phyloP scores from a whole-genome alignment of 75 land plant species.

The Cryptomeria japonica region DNA sequence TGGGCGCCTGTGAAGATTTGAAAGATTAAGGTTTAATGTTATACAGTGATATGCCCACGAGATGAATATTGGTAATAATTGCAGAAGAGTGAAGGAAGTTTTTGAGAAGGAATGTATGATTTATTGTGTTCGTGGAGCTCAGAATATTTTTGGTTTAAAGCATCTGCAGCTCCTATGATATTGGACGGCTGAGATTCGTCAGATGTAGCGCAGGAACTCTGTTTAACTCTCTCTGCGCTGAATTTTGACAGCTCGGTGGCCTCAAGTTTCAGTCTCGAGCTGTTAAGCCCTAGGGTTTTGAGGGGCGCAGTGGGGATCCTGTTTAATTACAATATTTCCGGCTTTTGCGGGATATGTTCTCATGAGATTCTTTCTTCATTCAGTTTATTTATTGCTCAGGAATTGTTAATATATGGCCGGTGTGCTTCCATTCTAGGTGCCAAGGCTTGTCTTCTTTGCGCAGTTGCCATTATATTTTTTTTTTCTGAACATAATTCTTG shows the following conservation, averaged over 20 bases:
- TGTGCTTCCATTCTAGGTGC: not conserved
- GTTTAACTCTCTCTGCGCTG: not conserved
- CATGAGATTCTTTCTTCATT: not conserved
- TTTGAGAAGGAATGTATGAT: not conserved
- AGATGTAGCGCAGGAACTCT: not conserved
- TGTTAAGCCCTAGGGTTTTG: not conserved
- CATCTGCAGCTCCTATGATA: not conserved
- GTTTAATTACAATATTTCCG: not conserved
- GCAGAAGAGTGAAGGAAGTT: not conserved
- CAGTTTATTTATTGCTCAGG: not conserved
- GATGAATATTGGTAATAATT: not conserved
- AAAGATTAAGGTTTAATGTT: not conserved
- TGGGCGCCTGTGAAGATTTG: not conserved
- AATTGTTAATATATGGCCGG: not conserved
- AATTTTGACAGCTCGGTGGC: not conserved
- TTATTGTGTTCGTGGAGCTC: not conserved
- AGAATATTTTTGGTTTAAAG: not conserved
- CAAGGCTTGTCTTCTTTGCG: not conserved
- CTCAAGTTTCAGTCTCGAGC: not conserved
- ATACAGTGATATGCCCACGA: not conserved
- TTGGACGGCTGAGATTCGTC: not conserved
- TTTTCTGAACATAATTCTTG: not conserved
- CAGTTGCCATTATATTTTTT: not conserved
- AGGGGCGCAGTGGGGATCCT: not conserved
- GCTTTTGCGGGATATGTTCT: not conserved